Percentiles rank a stretch among this genome's conserved stretches.
Evolutionary conservation across 192 early-diverging fungal species (phyloP).

Genomic region (Umbelopsis vinacea): DNA sequence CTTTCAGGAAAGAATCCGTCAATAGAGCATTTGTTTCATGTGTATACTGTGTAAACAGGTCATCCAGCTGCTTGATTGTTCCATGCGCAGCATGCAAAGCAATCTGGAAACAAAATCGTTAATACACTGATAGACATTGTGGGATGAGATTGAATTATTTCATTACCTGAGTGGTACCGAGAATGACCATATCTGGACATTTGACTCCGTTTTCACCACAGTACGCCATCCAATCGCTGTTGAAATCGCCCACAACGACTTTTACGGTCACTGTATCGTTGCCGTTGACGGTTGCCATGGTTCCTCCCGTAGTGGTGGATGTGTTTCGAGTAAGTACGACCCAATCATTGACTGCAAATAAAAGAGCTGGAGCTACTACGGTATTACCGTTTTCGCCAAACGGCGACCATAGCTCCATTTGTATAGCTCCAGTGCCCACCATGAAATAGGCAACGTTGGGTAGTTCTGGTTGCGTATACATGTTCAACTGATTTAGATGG

Average conservation of each 20-base stretch:
- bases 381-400: constrained; percentile 12
- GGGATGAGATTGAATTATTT: neutral
- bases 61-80: constrained; percentile 10
- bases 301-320: constrained; percentile 5
- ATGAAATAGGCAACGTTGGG: constrained; percentile 16
- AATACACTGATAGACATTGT: too few species aligned
- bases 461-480: constrained; percentile 10
- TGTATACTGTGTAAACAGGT: constrained; percentile 21
- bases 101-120: too few species aligned
- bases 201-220: constrained; percentile 4
- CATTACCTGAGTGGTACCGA: constrained; percentile 24
- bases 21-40: constrained; percentile 1
- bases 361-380: neutral
- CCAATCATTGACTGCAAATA: constrained; percentile 10
- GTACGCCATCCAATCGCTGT: constrained; percentile 1
- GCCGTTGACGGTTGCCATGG: neutral
- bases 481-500: neutral
- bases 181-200: constrained; percentile 26
- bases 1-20: constrained; percentile 14
- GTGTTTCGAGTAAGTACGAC: constrained; percentile 18
- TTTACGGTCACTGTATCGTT: constrained; percentile 16
- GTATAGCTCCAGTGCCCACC: constrained; percentile 5
- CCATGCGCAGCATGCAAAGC: constrained; percentile 15
- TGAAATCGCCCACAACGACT: constrained; percentile 10
- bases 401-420: constrained; percentile 11